phyloP scores from a whole-genome alignment of 2,329 filamentous ascomycete genomes.

The Talaromyces albobiverticillius region DNA sequence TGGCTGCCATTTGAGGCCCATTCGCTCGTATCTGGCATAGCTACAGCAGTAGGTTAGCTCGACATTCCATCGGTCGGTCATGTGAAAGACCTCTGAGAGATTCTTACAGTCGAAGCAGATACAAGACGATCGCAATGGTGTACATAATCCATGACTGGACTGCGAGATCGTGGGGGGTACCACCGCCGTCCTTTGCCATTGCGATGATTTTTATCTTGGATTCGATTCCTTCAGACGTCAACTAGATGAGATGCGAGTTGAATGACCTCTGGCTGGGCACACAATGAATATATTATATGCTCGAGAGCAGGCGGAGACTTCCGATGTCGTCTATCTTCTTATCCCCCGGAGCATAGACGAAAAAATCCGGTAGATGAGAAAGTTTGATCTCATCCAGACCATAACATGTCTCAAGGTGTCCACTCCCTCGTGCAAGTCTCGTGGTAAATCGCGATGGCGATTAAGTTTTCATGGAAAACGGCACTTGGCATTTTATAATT shows the following conservation, averaged over 20 bases:
- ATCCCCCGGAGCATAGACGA: too few species aligned
- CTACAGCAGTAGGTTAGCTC: background rate
- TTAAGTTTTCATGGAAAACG: too few species aligned
- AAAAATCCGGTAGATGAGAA: background rate
- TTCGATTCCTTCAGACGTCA: background rate
- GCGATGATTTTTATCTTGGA: background rate
- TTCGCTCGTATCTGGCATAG: slow-evolving; percentile 10
- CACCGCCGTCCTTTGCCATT: slow-evolving; percentile 14
- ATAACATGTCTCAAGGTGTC: too few species aligned
- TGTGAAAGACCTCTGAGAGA: background rate
- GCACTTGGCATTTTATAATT: too few species aligned
- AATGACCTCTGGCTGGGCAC: background rate
- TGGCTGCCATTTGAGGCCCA: slow-evolving; percentile 12
- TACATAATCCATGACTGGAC: slow-evolving; percentile 16
- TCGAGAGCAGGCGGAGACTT: too few species aligned
- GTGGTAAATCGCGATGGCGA: too few species aligned
- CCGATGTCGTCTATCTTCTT: background rate
- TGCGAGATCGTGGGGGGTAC: slow-evolving; percentile 1
- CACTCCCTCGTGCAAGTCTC: too few species aligned
- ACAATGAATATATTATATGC: too few species aligned
- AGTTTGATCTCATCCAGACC: too few species aligned
- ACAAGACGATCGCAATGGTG: slow-evolving; percentile 5
- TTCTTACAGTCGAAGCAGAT: slow-evolving; percentile 9
- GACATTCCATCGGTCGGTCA: background rate
- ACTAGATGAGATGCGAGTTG: background rate